phyloP scores from a whole-genome alignment of 352 stramenopile genomes.

The Pythium periplocum region DNA sequence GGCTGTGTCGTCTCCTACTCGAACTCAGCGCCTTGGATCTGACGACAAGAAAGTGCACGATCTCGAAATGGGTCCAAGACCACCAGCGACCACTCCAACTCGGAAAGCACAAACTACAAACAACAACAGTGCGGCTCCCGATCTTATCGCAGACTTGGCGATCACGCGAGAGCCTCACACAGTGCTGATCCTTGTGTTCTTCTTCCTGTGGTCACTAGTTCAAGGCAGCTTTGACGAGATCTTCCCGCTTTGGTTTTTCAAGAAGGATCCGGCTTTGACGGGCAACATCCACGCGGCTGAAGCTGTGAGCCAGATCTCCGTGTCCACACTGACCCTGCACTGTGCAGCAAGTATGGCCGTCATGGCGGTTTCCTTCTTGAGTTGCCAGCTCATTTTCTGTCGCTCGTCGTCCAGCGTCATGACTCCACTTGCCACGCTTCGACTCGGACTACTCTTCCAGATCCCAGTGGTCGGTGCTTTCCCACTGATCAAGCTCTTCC shows the following conservation, averaged over 20 bases:
- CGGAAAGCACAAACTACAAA: background rate
- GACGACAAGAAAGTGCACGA: slow-evolving; percentile 23
- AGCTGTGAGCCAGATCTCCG: slow-evolving; percentile 13
- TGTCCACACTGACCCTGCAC: slow-evolving; percentile 58
- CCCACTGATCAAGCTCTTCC: slow-evolving; percentile 65
- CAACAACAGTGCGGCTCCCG: background rate
- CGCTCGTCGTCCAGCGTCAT: slow-evolving; percentile 62
- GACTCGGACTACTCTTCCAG: slow-evolving; percentile 70
- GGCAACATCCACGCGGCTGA: slow-evolving; percentile 29
- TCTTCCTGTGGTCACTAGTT: slow-evolving; percentile 65
- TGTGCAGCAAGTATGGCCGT: slow-evolving; percentile 43
- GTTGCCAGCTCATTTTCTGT: slow-evolving; percentile 43
- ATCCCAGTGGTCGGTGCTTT: slow-evolving; percentile 65
- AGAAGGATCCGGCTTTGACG: slow-evolving; percentile 41
- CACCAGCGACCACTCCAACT: background rate
- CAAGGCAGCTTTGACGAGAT: slow-evolving; percentile 80
- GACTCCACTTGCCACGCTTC: slow-evolving; percentile 71
- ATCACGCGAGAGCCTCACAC: slow-evolving; percentile 65
- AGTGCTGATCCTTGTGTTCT: slow-evolving; percentile 60
- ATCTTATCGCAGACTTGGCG: slow-evolving; percentile 38
- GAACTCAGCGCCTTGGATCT: background rate
- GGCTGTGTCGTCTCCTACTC: slow-evolving; percentile 5
- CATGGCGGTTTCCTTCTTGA: slow-evolving; percentile 45
- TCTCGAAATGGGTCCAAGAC: slow-evolving; percentile 12
- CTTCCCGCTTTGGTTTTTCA: slow-evolving; percentile 77